Conservation (phyloP, 2,329 filamentous ascomycete genomes). For the Cladosporium oxysporum region DNA sequence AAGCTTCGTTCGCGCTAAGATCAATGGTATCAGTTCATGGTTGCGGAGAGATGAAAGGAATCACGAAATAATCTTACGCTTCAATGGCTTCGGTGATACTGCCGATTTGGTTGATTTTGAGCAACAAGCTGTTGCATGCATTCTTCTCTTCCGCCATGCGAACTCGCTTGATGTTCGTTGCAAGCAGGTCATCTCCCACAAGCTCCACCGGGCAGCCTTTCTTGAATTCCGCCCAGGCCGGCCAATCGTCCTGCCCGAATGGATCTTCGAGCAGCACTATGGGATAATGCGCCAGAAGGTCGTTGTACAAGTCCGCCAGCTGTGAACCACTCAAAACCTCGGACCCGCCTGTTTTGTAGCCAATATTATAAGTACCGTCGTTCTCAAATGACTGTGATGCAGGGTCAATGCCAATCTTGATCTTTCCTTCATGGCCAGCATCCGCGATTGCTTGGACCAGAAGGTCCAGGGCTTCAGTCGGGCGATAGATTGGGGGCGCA, state of each 20-base stretch:
- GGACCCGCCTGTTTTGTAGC: conserved; percentile 39
- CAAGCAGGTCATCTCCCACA: conserved; percentile 46
- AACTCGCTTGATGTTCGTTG: conserved; percentile 42
- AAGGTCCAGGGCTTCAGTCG: conserved; percentile 29
- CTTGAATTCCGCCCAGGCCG: conserved; percentile 41
- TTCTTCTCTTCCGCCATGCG: conserved; percentile 39
- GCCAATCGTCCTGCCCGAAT: conserved; percentile 46
- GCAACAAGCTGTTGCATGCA: conserved; percentile 44
- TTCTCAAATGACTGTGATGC: conserved; percentile 44
- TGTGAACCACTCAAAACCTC: conserved; percentile 30
- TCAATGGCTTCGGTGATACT: conserved; percentile 44
- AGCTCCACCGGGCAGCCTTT: conserved; percentile 39
- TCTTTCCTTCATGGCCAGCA: conserved; percentile 31
- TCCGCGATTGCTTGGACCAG: conserved; percentile 27
- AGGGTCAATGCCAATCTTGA: conserved; percentile 46
- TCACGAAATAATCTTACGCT: conserved; percentile 35
- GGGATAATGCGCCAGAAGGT: conserved; percentile 40
- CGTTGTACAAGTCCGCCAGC: conserved; percentile 37
- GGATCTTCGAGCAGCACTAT: conserved; percentile 46
- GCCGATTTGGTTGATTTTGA: conserved; percentile 50
- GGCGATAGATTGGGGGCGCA: conserved; percentile 29
- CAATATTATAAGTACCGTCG: conserved; percentile 40
- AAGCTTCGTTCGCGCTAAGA: conserved; percentile 37
- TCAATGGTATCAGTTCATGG: conserved; percentile 1
- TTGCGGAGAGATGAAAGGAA: conserved; percentile 6